Evolutionary conservation across 2,329 filamentous ascomycete species (phyloP).

Genomic region (Thielaviopsis punctulata): DNA sequence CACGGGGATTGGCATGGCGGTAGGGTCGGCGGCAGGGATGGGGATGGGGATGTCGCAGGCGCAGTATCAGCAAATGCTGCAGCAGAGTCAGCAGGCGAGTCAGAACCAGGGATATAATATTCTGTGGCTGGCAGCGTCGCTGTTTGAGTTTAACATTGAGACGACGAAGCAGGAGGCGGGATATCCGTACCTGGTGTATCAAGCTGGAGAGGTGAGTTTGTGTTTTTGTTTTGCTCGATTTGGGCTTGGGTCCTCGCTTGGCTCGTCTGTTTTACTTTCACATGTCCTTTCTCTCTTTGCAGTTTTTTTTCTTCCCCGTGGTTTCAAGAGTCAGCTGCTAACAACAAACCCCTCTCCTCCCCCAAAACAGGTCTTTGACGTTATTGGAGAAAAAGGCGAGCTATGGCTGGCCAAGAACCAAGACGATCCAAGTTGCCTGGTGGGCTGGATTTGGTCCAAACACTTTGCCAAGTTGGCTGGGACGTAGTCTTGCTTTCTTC

Average conservation of each 20-base stretch:
- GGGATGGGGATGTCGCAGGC: neutral
- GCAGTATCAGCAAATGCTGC: neutral
- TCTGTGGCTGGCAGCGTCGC: conserved; percentile 77
- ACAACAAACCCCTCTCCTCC: too few species aligned
- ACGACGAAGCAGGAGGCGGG: conserved; percentile 82
- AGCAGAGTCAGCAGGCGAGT: neutral
- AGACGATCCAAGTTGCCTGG: conserved; percentile 60
- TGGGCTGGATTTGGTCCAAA: conserved; percentile 99
- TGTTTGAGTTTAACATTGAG: conserved; percentile 96
- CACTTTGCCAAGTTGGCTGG: conserved; percentile 65
- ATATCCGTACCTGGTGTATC: conserved; percentile 90
- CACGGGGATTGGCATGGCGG: neutral
- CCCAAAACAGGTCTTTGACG: conserved; percentile 61
- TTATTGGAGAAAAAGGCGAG: conserved; percentile 92
- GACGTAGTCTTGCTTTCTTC: conserved; percentile 17
- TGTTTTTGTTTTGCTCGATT: too few species aligned
- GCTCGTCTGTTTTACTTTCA: too few species aligned
- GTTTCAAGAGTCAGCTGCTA: too few species aligned
- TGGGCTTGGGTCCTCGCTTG: too few species aligned
- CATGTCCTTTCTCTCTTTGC: neutral
- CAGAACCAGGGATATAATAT: conserved; percentile 42
- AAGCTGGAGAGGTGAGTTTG: conserved; percentile 64
- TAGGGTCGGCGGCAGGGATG: neutral
- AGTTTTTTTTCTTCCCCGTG: neutral
- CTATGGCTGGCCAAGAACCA: conserved; percentile 96